Evolutionary conservation across 805 yeast genomes (phyloP).

Genomic region (Blastobotrys robertii): DNA sequence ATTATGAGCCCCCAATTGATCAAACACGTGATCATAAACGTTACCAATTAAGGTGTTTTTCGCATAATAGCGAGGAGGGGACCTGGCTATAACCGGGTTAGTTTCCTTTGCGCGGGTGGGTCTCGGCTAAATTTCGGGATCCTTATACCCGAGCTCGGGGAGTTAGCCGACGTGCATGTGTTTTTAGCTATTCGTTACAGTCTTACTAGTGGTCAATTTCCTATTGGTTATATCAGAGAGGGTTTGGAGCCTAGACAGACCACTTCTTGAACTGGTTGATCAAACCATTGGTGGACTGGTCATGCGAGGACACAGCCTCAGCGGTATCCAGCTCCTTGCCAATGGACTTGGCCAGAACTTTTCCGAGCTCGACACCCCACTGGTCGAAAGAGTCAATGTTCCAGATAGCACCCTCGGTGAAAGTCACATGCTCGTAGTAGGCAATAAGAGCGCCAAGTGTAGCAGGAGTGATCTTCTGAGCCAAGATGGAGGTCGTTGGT

Average conservation of each 20-base stretch:
- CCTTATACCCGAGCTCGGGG: background rate
- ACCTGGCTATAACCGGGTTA: too few relatives aligned
- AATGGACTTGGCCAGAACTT: conserved; percentile 92
- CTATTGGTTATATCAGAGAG: too few relatives aligned
- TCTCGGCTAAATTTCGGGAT: too few relatives aligned
- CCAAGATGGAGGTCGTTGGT: conserved; percentile 95
- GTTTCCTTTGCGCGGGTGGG: too few relatives aligned
- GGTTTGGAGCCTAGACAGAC: too few relatives aligned
- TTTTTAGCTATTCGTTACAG: background rate
- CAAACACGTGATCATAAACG: too few relatives aligned
- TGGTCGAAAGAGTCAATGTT: conserved; percentile 99
- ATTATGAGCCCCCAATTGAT: too few relatives aligned
- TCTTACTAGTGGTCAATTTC: too few relatives aligned
- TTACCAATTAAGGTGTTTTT: too few relatives aligned
- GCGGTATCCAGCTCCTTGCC: conserved; percentile 74
- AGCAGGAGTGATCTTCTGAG: conserved; percentile 94
- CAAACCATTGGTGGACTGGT: conserved; percentile 82
- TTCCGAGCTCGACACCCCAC: conserved; percentile 99
- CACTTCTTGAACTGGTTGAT: conserved; percentile 93
- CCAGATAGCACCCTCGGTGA: conserved; percentile 99
- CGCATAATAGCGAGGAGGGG: too few relatives aligned
- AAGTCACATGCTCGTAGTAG: conserved; percentile 94
- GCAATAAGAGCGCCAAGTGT: conserved; percentile 93
- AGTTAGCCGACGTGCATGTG: background rate
- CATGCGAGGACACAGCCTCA: conserved; percentile 56